Conservation (phyloP, 306 rosid species). For the Lathyrus tuberosus region DNA sequence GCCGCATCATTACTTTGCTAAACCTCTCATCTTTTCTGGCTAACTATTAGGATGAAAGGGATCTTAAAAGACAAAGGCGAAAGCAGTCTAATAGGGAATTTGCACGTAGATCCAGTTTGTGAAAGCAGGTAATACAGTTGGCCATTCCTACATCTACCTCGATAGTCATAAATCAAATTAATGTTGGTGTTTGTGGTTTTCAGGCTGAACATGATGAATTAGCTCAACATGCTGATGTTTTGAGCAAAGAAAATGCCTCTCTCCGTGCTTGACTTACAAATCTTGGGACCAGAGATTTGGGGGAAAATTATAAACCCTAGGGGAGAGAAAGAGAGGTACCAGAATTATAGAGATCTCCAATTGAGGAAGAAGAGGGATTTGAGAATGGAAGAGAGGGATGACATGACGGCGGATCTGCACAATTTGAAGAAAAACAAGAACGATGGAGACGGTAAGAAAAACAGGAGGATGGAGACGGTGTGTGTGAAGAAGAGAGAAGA, state of each 20-base stretch:
- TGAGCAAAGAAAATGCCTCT: conserved; percentile 81
- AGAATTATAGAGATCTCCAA: no score
- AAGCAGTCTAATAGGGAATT: conserved; percentile 98
- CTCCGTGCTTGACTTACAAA: conserved; percentile 87
- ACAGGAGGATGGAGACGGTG: no score
- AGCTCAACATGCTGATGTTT: conserved; percentile 83
- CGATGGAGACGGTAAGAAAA: no score
- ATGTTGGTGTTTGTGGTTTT: conserved; percentile 31
- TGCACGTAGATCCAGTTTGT: conserved; percentile 96
- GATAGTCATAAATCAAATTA: conserved; percentile 33
- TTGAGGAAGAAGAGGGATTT: no score
- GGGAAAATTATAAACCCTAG: no score
- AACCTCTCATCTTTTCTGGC: conserved; percentile 13
- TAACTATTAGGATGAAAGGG: conserved; percentile 85
- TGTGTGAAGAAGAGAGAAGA: no score
- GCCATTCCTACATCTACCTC: conserved; percentile 27
- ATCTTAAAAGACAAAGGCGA: conserved; percentile 88
- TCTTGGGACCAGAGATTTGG: no score
- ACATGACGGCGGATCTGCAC: no score
- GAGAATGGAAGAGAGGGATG: no score
- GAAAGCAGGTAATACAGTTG: conserved; percentile 74
- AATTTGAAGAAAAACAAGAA: no score
- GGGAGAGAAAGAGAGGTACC: no score
- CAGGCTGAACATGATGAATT: conserved; percentile 98
- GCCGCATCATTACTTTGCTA: conserved; percentile 31